These are phyloP conservation scores for Myriangium duriaei DNA, from an alignment of 2,329 filamentous ascomycete genomes.

Conservation along the genomic window DNA sequence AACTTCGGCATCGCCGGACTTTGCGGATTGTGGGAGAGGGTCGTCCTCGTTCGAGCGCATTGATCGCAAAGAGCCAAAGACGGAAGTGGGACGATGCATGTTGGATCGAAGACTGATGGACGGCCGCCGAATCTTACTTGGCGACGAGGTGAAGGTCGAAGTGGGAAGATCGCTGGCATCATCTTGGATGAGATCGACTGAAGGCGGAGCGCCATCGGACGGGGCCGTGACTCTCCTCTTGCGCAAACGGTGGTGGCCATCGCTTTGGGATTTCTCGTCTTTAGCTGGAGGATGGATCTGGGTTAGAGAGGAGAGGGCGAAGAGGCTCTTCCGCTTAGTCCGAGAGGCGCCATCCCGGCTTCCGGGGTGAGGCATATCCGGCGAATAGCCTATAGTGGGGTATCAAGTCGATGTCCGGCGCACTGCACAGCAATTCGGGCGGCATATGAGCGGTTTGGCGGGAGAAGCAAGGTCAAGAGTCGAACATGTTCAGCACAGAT, in stretches of 20 bases:
- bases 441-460: conserved; percentile 2
- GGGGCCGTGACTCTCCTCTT: conserved; percentile 16
- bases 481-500: not conserved
- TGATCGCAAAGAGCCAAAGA: conserved; percentile 47
- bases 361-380: conserved; percentile 11
- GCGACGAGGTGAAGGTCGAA: conserved; percentile 15
- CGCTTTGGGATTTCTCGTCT: conserved; percentile 12
- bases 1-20: conserved; percentile 27
- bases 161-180: conserved; percentile 13
- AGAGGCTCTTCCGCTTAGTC: conserved; percentile 21
- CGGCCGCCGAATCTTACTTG: conserved; percentile 16
- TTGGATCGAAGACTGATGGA: conserved; percentile 17
- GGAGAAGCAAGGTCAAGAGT: conserved; percentile 1
- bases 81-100: conserved; percentile 32
- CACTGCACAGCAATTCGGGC: not conserved
- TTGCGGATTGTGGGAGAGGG: conserved; percentile 35
- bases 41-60: conserved; percentile 41
- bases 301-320: conserved; percentile 21
- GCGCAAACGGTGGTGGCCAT: conserved; percentile 16
- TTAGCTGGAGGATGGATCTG: conserved; percentile 13
- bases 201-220: conserved; percentile 14
- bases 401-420: no score
- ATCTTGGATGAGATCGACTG: conserved; percentile 15
- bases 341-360: conserved; percentile 14
- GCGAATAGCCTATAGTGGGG: no score